Evolutionary conservation across 2,329 filamentous ascomycete genomes (phyloP).

Genomic region (Fusarium papillatum): DNA sequence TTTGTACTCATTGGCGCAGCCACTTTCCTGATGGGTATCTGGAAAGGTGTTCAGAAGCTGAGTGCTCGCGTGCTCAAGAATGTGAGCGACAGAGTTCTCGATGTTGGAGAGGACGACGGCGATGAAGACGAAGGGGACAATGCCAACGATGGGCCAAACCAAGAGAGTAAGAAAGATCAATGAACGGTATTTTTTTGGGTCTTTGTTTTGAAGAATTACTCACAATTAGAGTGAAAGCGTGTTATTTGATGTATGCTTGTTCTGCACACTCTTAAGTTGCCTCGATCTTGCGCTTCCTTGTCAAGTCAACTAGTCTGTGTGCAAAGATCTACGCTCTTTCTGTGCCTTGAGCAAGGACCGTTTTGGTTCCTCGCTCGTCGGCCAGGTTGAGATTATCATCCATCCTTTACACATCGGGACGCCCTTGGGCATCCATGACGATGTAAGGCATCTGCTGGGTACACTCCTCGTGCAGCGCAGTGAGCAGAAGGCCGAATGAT

Average conservation of each 20-base stretch:
- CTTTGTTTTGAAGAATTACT: background rate
- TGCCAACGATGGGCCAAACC: constrained; percentile 55
- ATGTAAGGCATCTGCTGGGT: constrained; percentile 52
- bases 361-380: constrained; percentile 60
- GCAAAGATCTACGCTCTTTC: constrained; percentile 78
- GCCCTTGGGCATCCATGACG: constrained; percentile 46
- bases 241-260: constrained; percentile 26
- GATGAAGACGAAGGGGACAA: constrained; percentile 65
- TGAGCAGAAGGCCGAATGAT: constrained; percentile 44
- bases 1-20: constrained; percentile 84
- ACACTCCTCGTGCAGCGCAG: constrained; percentile 46
- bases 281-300: constrained; percentile 81
- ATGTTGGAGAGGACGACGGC: constrained; percentile 76
- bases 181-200: constrained; percentile 31
- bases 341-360: constrained; percentile 59
- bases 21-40: constrained; percentile 87
- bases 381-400: constrained; percentile 50
- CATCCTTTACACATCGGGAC: constrained; percentile 40
- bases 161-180: constrained; percentile 52
- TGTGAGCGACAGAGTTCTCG: constrained; percentile 84
- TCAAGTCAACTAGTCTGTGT: constrained; percentile 97
- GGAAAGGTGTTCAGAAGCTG: constrained; percentile 83
- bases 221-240: background rate
- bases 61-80: constrained; percentile 80
- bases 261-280: constrained; percentile 98